A percentile compares a stretch with the other conserved stretches of the same genome.
These are phyloP conservation scores for Auriculariales sp. DNA, from an alignment of 768 basidiomycete genomes.

Conservation along the genomic window DNA sequence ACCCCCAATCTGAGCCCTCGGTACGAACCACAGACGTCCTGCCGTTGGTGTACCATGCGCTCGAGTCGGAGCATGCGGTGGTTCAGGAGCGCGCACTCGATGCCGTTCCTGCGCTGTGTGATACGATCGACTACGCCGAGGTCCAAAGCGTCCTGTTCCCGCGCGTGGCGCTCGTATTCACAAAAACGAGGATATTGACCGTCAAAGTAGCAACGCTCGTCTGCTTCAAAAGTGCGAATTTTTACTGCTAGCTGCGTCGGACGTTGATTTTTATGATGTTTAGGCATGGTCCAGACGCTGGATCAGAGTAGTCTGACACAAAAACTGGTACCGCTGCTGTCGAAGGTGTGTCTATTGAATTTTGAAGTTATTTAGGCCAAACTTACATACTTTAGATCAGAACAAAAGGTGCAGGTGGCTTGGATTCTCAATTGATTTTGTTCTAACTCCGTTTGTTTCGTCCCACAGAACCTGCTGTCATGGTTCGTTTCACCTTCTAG, in stretches of 20 bases:
- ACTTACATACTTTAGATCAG: neutral
- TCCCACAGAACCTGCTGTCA: slow-evolving; percentile 67
- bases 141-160: slow-evolving; percentile 84
- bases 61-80: slow-evolving; percentile 86
- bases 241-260: neutral
- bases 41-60: slow-evolving; percentile 86
- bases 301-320: slow-evolving; percentile 89
- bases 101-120: slow-evolving; percentile 75
- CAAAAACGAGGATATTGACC: slow-evolving; percentile 74
- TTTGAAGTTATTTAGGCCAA: neutral
- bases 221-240: slow-evolving; percentile 42
- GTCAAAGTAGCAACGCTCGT: slow-evolving; percentile 82
- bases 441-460: neutral
- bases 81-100: slow-evolving; percentile 87
- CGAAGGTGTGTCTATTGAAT: slow-evolving; percentile 83
- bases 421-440: neutral
- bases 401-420: neutral
- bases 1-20: too few relatives aligned
- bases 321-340: slow-evolving; percentile 85
- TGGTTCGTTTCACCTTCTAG: slow-evolving; percentile 32
- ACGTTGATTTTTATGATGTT: neutral
- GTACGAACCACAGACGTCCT: slow-evolving; percentile 62
- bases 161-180: slow-evolving; percentile 88
- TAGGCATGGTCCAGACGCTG: slow-evolving; percentile 77
- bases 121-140: slow-evolving; percentile 89